phyloP scores from a whole-genome alignment of 2,329 filamentous ascomycete genomes.

The Fusarium avenaceum region DNA sequence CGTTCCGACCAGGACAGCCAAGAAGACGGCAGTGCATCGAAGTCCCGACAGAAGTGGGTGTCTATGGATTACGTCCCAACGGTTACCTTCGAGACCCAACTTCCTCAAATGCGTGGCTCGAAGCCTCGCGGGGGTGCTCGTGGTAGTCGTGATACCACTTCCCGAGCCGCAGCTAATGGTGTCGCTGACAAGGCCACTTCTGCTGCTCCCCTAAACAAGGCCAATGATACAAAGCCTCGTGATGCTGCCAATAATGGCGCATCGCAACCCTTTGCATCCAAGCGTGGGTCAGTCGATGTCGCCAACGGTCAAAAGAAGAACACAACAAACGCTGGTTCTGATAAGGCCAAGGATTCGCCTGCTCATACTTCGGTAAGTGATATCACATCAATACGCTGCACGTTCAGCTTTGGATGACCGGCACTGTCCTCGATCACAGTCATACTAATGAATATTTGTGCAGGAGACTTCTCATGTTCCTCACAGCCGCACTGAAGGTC shows the following conservation, averaged over 20 bases:
- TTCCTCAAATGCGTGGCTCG: conserved; percentile 68
- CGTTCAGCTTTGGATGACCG: not conserved
- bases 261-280: conserved; percentile 56
- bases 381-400: not conserved
- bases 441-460: conserved; percentile 16
- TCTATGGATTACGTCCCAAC: conserved; percentile 85
- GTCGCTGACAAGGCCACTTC: conserved; percentile 56
- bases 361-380: conserved; percentile 58
- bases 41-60: conserved; percentile 80
- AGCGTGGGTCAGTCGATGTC: conserved; percentile 61
- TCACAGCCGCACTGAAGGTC: conserved; percentile 55
- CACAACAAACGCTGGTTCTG: conserved; percentile 51
- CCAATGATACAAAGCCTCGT: conserved; percentile 53
- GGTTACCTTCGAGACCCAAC: conserved; percentile 87
- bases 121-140: conserved; percentile 66
- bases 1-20: conserved; percentile 74
- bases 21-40: conserved; percentile 61
- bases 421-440: not conserved
- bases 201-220: conserved; percentile 50
- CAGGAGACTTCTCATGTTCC: conserved; percentile 50
- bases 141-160: conserved; percentile 54
- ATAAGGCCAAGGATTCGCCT: conserved; percentile 59
- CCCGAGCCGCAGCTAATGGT: conserved; percentile 55
- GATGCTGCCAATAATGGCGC: conserved; percentile 57
- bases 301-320: conserved; percentile 60